A percentile compares a stretch with the other conserved stretches of the same genome.
Evolutionary conservation across 2,329 filamentous ascomycete species (phyloP).

Genomic region (Cladobotryum mycophilum): DNA sequence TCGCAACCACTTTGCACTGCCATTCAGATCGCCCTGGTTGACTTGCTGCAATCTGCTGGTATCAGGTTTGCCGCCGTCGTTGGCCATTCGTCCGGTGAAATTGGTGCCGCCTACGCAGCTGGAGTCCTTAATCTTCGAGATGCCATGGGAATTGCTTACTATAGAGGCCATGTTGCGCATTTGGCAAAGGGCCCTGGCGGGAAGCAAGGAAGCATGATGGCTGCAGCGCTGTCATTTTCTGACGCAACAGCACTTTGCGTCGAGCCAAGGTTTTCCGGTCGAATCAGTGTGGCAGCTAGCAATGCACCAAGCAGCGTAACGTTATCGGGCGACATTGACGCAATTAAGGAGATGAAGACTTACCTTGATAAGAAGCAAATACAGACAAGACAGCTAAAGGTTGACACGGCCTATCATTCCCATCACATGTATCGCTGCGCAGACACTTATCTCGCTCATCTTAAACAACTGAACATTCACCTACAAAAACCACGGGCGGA

Average conservation of each 20-base stretch:
- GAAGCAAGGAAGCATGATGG: not conserved
- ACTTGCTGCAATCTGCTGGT: slow-evolving; percentile 22
- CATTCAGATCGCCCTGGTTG: slow-evolving; percentile 22
- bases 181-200: not conserved
- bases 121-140: slow-evolving; percentile 30
- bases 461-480: not conserved
- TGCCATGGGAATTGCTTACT: slow-evolving; percentile 14
- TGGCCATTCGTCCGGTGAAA: slow-evolving; percentile 45
- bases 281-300: slow-evolving; percentile 27
- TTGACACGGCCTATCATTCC: slow-evolving; percentile 24
- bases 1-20: slow-evolving; percentile 25
- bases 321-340: slow-evolving; percentile 21
- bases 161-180: not conserved
- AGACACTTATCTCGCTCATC: not conserved
- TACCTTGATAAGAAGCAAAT: slow-evolving; percentile 16
- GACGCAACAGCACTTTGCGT: not conserved
- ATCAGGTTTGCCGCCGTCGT: slow-evolving; percentile 31
- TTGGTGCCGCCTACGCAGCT: slow-evolving; percentile 44
- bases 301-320: slow-evolving; percentile 24
- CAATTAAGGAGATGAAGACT: slow-evolving; percentile 18
- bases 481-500: not conserved
- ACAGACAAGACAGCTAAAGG: slow-evolving; percentile 21
- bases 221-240: not conserved
- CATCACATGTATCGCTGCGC: slow-evolving; percentile 21
- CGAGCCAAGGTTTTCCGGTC: slow-evolving; percentile 14